Evolutionary conservation across 371 early-diverging fungal species (phyloP), one percentile per base, ranked within the genome.

Genomic region (Mycotypha africana): DNA sequence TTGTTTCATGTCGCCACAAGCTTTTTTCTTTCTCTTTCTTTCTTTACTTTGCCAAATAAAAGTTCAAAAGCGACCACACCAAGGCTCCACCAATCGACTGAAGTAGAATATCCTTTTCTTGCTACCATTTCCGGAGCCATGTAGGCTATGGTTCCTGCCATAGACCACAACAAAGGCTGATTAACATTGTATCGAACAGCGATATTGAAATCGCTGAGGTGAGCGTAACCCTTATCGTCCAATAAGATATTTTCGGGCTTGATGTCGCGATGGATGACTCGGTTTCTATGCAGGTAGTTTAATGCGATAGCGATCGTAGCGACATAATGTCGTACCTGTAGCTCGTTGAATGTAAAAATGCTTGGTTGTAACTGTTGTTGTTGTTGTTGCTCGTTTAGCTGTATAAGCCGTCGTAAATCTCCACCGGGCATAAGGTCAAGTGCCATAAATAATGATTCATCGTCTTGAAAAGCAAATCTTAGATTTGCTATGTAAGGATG

Each of bases 201-300:
- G 51, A 86, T 82, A 58, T 89, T 89, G 51, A 94, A 94, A 67
- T 94, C 94, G 3, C 89, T 84, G 39, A 94, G 58, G 45, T 89
- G 88, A 5, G 82, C 85, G 51, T 92, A 89, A 14, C 93, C 93
- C 21, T 78, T 67, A 30, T 74, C 76, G 47, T 91, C 92, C 38
- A 95, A 58, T 21, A 97, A 62, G 3, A 95, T 82, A 61, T 95
- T 93, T 56, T 93, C 95, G 1, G 95, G 95, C 56, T 92, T 92
- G 33, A 91, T 51, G 58, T 95, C 94, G 43, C 93, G 59, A 45
- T 82, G 84, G 34, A 67, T 67, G 37, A 84, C 75, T 2, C 60
- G 43, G 21, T 74, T 58, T n/a, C 58, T 42, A 53, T 91, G 92
- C 8, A 91, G 51, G 36, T 89, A 85, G 45, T 72, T 46, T n/a